phyloP scores from a whole-genome alignment of 441 rosid species.

The Viola pubescens region DNA sequence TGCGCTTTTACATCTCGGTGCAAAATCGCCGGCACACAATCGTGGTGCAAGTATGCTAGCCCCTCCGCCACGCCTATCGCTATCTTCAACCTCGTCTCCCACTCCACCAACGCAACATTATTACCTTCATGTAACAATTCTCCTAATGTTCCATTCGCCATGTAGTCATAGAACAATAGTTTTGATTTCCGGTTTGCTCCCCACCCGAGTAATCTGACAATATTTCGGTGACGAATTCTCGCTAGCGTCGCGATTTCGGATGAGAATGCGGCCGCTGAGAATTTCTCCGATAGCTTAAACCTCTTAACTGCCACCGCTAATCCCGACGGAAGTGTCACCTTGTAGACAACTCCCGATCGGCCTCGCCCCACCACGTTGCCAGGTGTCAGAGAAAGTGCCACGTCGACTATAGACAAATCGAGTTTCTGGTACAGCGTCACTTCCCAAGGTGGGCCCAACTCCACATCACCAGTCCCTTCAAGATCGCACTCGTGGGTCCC shows the following conservation, averaged over 20 bases:
- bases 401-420: conserved; percentile 63
- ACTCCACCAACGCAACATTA: conserved; percentile 30
- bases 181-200: conserved; percentile 62
- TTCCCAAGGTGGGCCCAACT: conserved; percentile 76
- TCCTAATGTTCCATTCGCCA: conserved; percentile 59
- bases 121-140: conserved; percentile 42
- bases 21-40: conserved; percentile 71
- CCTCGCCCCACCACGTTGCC: conserved; percentile 67
- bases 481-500: conserved; percentile 25
- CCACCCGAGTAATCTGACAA: conserved; percentile 77
- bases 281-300: conserved; percentile 43
- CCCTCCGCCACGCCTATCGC: conserved; percentile 79
- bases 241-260: conserved; percentile 74
- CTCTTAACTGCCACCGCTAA: conserved; percentile 57
- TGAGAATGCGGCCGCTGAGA: conserved; percentile 54
- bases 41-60: conserved; percentile 77
- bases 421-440: conserved; percentile 77
- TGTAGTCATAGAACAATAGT: conserved; percentile 61
- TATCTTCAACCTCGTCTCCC: conserved; percentile 68
- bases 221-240: conserved; percentile 76
- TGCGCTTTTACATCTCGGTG: conserved; percentile 85
- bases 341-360: conserved; percentile 76
- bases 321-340: conserved; percentile 41
- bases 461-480: conserved; percentile 29
- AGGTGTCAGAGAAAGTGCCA: conserved; percentile 39